Base-by-base conservation (phyloP, 352 stramenopile species). In the Blastocystis sp. region DNA sequence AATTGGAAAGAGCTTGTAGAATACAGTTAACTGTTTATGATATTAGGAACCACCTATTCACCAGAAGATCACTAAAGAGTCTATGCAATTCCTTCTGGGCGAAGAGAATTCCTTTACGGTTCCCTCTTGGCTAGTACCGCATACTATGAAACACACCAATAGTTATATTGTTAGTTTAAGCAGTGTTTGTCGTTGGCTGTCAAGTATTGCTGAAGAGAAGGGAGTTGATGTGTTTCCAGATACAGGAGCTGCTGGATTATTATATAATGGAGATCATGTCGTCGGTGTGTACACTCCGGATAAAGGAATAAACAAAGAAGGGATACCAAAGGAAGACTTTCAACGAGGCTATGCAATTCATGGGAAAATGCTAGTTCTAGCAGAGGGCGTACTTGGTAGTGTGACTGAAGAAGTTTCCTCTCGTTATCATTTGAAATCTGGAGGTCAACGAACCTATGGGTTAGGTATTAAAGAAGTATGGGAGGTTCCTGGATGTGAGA, bases 141-240 rank as follows among this genome's bases (percentile, higher is more conserved):
- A 40, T n/a, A 27, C 33, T n/a, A 64, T 51, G 30, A 44, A 54
- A 19, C 70, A 81, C 22, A 40, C 40, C 22, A 35, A 81, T 7
- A 35, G 22, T 35, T 81, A 81, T 11, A 64, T 81, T 44, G 70
- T 91, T 0, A 88, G 80, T 81, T 42, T 89, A 58, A 59, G 84
- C 96, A 99, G 91, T 92, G 58, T 99, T 24, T 94, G 94, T 87
- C 95, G 96, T 57, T 99, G 97, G 96, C 92, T 99, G 60, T 97
- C 95, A 33, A 92, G 92, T 89, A 95, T 98, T 91, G 96, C 96
- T 2, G 97, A 99, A 93, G 96, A 98, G 90, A 91, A 97, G 33
- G 97, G 96, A 40, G 97, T 99, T 19, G 97, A 99, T 92, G 98
- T 99, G 81, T 99, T 99, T 91, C 94, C 97, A 19, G 97, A 97